Base-by-base conservation (phyloP, 1,284 basidiomycete genomes). In the Ustilago nuda region DNA sequence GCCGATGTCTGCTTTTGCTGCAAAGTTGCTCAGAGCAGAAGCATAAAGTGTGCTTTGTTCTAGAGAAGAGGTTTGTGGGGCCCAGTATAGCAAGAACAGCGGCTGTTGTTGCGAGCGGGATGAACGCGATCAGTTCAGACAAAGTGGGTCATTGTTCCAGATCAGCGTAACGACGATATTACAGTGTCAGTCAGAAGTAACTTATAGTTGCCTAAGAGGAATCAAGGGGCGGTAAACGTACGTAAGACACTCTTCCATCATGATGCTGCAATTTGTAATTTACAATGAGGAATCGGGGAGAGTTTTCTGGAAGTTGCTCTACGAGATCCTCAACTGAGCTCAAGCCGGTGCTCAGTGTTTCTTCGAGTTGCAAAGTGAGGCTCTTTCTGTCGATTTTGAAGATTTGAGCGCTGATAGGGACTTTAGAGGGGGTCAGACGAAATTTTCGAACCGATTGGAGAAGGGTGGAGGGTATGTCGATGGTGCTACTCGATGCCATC, bases 281-380 rank as follows among this genome's bases (percentile, higher is more conserved):
- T 35, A 93, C 87, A 23, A 98, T 86, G 53, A 97, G 90, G 85
- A 94, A 97, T 78, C 95, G 90, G 11, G 95, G 95, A 6, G 92
- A 90, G 86, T 93, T 93, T 87, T 94, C 94, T 0, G 95, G 95
- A 7, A 98, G 89, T 83, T 96, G 95, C 58, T 85, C 83, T 8
- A 71, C 59, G 5, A 85, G 51, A 23, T 85, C 83, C 13, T 84
- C 81, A 0, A 81, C 61, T 11, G 56, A 19, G 0, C 4, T 46
- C 43, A 75, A 39, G 8, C 76, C 75, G 4, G 67, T 43, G 7
- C 68, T 70, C 4, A 78, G 58, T n/a, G 78, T 45, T n/a, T 85
- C 83, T 35, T 85, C 84, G 9, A 81, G 63, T 32, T 76, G 66
- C 13, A 85, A 64, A 8, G 74, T 63, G 4, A 85, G 73, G 41